Base-by-base conservation (phyloP, 164 flowering plant genomes). In the Kingdonia uniflora region DNA sequence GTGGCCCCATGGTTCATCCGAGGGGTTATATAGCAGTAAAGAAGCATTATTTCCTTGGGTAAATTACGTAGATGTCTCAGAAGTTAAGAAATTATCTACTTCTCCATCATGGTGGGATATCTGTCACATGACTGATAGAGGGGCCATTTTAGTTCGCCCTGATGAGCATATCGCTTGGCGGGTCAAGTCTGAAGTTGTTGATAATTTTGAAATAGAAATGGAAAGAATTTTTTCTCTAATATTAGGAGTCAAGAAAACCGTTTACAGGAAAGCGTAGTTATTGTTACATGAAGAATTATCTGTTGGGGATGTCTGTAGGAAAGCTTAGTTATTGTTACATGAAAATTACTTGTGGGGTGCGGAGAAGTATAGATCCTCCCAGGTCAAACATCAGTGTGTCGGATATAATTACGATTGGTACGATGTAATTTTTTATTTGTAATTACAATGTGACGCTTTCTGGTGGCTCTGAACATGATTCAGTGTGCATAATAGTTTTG, bases 101-200 rank as follows among this genome's bases (percentile, higher is more conserved):
- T 41, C 61, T 52, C 65, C 78, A 0, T 87, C 95, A 10, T 85
- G 98, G 96, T 88, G 98, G 98, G 78, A 73, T 38, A 53, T 84
- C 19, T 86, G 95, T 61, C 52, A 74, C 66, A 80, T 85, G 80
- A 68, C 74, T 0, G 68, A 81, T 21, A 62, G 55, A 61, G 95
- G 97, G 57, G 97, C 95, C 51, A 76, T 94, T 56, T 64, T 92
- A 47, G 95, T 88, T n/a, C 65, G 98, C 56, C 98, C 96, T 2
- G 98, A 92, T 29, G 91, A 88, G 42, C 98, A 86, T 53, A 77
- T 92, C 70, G 91, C 89, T 19, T 92, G 98, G 98, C 74, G 81
- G 21, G 49, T 56, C 6, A 80, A 70, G 56, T 61, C 72, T 0
- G 71, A 62, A 41, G 60, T 77, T 29, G 23, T 26, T 14, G 67